phyloP scores from a whole-genome alignment of 306 rosid species.

The Begonia loranthoides region DNA sequence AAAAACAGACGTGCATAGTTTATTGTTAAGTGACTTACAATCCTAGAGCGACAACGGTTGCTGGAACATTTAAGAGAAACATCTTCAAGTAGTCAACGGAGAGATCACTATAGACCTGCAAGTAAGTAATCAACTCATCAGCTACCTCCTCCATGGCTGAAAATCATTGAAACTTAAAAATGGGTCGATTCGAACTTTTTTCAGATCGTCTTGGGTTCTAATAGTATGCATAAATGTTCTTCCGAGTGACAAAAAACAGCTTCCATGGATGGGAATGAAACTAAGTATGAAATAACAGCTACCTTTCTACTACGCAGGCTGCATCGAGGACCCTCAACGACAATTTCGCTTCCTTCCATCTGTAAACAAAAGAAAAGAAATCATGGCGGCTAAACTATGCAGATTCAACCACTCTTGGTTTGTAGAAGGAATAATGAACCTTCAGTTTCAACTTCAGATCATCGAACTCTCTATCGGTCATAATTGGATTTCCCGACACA shows the following conservation, averaged over 20 bases:
- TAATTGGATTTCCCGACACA: conserved; percentile 67
- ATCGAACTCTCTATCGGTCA: conserved; percentile 73
- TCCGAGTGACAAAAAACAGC: too few relatives aligned
- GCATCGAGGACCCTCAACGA: conserved; percentile 96
- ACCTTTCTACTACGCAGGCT: conserved; percentile 88
- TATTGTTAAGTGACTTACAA: conserved; percentile 32
- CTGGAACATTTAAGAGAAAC: conserved; percentile 82
- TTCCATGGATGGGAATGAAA: too few relatives aligned
- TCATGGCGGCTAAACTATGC: too few relatives aligned
- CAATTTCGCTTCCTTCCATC: conserved; percentile 88
- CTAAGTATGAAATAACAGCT: too few relatives aligned
- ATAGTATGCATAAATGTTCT: too few relatives aligned
- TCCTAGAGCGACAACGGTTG: conserved; percentile 74
- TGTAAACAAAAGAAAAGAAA: conserved; percentile 9
- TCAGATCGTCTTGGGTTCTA: too few relatives aligned
- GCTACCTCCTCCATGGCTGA: too few relatives aligned
- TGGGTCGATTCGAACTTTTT: too few relatives aligned
- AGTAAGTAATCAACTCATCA: conserved; percentile 3
- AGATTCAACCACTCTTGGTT: neutral
- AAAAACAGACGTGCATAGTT: too few relatives aligned
- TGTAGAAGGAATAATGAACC: conserved; percentile 26
- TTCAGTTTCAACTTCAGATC: conserved; percentile 58
- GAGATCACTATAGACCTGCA: conserved; percentile 86
- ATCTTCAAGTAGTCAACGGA: conserved; percentile 81
- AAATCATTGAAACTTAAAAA: too few relatives aligned